phyloP scores from a whole-genome alignment of 139 green algal genomes.

The Tetradesmus lagerheimii region DNA sequence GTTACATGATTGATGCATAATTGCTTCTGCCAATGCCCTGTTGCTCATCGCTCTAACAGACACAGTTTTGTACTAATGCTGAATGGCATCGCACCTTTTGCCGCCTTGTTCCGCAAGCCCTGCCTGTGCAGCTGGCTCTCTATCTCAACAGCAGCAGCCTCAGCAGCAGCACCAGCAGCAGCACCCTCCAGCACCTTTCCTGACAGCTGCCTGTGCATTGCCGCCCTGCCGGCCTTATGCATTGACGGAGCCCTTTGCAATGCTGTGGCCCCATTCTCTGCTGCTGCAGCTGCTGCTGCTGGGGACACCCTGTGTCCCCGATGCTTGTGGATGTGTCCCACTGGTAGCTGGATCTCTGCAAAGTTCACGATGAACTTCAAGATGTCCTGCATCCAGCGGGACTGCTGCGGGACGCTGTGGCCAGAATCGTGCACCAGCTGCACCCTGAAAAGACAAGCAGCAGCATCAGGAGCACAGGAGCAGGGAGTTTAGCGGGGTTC shows the following conservation, averaged over 20 bases:
- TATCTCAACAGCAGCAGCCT: conserved; percentile 18
- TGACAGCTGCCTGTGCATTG: neutral
- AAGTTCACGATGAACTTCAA: conserved; percentile 29
- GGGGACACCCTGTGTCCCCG: neutral
- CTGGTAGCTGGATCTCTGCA: neutral
- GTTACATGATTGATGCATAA: no score
- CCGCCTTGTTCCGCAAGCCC: neutral
- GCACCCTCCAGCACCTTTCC: conserved; percentile 1
- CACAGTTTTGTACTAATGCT: neutral
- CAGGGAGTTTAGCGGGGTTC: no score
- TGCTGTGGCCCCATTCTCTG: neutral
- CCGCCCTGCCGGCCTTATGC: neutral
- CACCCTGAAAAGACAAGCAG: neutral
- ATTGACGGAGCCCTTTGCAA: neutral
- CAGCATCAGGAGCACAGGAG: conserved; percentile 5
- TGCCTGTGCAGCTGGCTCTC: conserved; percentile 23
- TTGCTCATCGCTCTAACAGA: no score
- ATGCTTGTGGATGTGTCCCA: neutral
- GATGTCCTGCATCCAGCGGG: conserved; percentile 40
- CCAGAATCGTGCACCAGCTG: conserved; percentile 55
- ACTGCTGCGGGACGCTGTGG: conserved; percentile 62
- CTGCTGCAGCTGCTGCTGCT: conserved; percentile 5
- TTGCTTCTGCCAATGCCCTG: no score
- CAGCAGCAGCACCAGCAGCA: conserved; percentile 7
- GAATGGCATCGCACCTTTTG: neutral